These are phyloP conservation scores for Clarireedia paspali DNA, from an alignment of 2,329 filamentous ascomycete genomes.

Conservation along the genomic window DNA sequence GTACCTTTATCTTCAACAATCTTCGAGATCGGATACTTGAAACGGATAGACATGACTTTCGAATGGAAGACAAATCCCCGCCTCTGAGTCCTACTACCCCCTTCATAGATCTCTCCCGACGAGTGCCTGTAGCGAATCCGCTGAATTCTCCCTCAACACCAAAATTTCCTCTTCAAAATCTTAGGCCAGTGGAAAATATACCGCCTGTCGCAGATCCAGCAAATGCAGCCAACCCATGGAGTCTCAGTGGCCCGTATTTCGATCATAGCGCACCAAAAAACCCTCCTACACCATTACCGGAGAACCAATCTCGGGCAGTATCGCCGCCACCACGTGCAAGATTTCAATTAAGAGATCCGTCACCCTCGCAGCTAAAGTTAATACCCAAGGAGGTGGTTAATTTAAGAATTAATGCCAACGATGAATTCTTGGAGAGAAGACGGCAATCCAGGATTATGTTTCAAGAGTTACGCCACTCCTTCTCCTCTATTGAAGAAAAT, in stretches of 20 bases:
- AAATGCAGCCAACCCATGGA: background rate
- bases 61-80: slow-evolving; percentile 6
- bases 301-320: background rate
- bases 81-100: slow-evolving; percentile 1
- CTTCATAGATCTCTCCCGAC: background rate
- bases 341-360: slow-evolving; percentile 14
- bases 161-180: background rate
- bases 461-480: slow-evolving; percentile 20
- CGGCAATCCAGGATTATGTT: slow-evolving; percentile 21
- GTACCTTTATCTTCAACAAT: slow-evolving; percentile 20
- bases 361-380: slow-evolving; percentile 12
- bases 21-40: slow-evolving; percentile 16
- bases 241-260: slow-evolving; percentile 8
- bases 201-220: background rate
- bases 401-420: slow-evolving; percentile 21
- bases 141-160: background rate
- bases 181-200: background rate
- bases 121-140: background rate
- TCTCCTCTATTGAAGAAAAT: slow-evolving; percentile 21
- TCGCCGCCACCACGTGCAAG: slow-evolving; percentile 2
- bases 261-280: slow-evolving; percentile 13
- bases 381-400: slow-evolving; percentile 23
- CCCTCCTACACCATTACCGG: slow-evolving; percentile 4
- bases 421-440: slow-evolving; percentile 23
- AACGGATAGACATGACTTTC: slow-evolving; percentile 7